Evolutionary conservation across 371 early-diverging fungal genomes (phyloP).

Genomic region (Globomyces sp.): DNA sequence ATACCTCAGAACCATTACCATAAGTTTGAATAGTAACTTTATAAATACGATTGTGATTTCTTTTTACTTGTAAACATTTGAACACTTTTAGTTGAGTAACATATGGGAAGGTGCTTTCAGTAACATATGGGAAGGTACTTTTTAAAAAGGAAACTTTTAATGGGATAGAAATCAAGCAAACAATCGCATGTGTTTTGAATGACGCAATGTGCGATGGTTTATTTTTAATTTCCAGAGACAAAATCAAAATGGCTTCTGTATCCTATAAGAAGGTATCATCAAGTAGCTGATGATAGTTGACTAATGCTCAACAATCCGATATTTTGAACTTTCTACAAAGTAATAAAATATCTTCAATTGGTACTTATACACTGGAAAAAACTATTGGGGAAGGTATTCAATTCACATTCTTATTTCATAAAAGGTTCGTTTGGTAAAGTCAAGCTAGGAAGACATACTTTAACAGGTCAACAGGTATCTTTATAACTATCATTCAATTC

Average conservation of each 20-base stretch:
- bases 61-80: too few relatives aligned
- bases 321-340: slow-evolving; percentile 32
- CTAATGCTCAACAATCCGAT: slow-evolving; percentile 30
- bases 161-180: too few relatives aligned
- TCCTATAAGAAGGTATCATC: too few relatives aligned
- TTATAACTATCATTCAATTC: not conserved
- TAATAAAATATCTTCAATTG: slow-evolving; percentile 30
- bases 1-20: slow-evolving; percentile 85
- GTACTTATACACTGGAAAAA: slow-evolving; percentile 45
- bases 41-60: not conserved
- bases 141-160: too few relatives aligned
- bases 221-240: too few relatives aligned
- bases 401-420: not conserved
- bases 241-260: too few relatives aligned
- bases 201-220: too few relatives aligned
- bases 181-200: too few relatives aligned
- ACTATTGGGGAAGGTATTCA: slow-evolving; percentile 48
- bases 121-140: too few relatives aligned
- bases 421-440: slow-evolving; percentile 85
- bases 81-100: too few relatives aligned
- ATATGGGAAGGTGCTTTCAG: too few relatives aligned
- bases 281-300: not conserved
- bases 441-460: slow-evolving; percentile 71
- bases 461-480: slow-evolving; percentile 66
- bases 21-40: slow-evolving; percentile 10